Percentiles rank a stretch among this genome's conserved stretches.
Evolutionary conservation across 2,329 filamentous ascomycete species (phyloP).

Genomic region (Shiraia bambusicola): DNA sequence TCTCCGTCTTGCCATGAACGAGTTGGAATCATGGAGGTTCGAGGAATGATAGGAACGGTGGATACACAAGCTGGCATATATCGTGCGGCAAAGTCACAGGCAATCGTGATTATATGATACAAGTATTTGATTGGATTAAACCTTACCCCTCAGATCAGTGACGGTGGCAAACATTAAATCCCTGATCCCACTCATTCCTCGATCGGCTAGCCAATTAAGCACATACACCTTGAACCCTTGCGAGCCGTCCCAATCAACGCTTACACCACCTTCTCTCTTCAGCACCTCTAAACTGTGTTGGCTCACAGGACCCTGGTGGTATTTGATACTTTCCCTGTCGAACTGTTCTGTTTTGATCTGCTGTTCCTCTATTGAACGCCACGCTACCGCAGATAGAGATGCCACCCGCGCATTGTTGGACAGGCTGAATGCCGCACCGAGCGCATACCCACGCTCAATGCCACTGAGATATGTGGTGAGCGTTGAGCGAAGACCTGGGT

Average conservation of each 20-base stretch:
- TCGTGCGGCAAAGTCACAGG: not conserved
- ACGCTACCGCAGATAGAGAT: constrained; percentile 51
- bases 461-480: constrained; percentile 47
- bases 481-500: constrained; percentile 46
- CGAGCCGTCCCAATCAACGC: constrained; percentile 72
- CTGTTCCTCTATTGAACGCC: constrained; percentile 53
- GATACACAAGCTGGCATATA: not conserved
- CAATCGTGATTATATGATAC: not conserved
- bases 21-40: constrained; percentile 1
- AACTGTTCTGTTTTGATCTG: constrained; percentile 26
- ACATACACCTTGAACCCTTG: constrained; percentile 74
- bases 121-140: not conserved
- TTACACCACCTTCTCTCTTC: constrained; percentile 64
- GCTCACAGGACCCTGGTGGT: constrained; percentile 61
- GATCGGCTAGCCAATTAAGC: constrained; percentile 64
- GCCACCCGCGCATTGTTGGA: constrained; percentile 50
- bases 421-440: constrained; percentile 50
- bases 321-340: constrained; percentile 22
- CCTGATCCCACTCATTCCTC: constrained; percentile 66
- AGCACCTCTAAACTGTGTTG: constrained; percentile 65
- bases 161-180: constrained; percentile 79
- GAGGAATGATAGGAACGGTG: not conserved
- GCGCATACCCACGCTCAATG: constrained; percentile 41
- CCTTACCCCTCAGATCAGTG: constrained; percentile 62
- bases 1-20: not conserved